These are phyloP conservation scores for Lunasporangiospora selenospora DNA, from an alignment of 192 early-diverging fungal genomes.

Conservation along the genomic window DNA sequence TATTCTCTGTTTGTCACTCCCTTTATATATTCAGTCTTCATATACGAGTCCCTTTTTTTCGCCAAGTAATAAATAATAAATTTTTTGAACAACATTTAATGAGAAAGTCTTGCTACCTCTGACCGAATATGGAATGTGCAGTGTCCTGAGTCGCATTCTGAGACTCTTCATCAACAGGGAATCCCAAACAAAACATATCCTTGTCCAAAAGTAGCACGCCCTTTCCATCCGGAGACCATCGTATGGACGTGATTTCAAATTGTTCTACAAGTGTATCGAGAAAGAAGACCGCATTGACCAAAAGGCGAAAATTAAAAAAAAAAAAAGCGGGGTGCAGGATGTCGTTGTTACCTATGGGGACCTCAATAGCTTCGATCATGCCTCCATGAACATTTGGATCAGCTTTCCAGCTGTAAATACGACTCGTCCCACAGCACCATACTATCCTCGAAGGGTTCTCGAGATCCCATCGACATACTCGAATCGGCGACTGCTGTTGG, in stretches of 20 bases:
- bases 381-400: constrained; percentile 3
- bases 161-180: constrained; percentile 35
- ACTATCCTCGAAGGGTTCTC: constrained; percentile 57
- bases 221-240: constrained; percentile 78
- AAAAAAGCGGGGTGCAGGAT: constrained; percentile 6
- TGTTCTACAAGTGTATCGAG: constrained; percentile 52
- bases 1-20: not conserved
- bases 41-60: not conserved
- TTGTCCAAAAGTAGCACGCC: constrained; percentile 73
- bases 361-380: constrained; percentile 52
- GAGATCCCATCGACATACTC: constrained; percentile 73
- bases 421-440: constrained; percentile 63
- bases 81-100: not conserved
- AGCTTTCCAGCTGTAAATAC: constrained; percentile 67
- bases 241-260: constrained; percentile 64
- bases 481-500: constrained; percentile 64
- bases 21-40: not conserved
- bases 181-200: constrained; percentile 73
- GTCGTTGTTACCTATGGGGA: constrained; percentile 54
- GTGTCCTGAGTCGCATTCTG: constrained; percentile 27
- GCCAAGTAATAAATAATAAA: not conserved
- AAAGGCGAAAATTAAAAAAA: constrained; percentile 12
- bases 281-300: constrained; percentile 2
- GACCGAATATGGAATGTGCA: constrained; percentile 20
- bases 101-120: not conserved